phyloP scores from a whole-genome alignment of 2,329 filamentous ascomycete species.

The Ceratocystis lukuohia region DNA sequence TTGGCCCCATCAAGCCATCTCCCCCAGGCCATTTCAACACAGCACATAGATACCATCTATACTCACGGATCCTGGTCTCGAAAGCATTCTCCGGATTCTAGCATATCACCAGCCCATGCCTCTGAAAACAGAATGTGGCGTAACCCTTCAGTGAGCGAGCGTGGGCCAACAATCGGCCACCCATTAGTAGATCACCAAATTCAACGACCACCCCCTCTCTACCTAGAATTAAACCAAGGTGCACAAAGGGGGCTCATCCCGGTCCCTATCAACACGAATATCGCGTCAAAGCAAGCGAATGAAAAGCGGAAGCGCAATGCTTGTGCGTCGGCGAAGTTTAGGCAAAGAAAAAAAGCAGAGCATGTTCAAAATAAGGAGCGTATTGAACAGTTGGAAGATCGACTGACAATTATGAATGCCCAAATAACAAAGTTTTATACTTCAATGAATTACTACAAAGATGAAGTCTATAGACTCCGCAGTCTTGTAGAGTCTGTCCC shows the following conservation, averaged over 20 bases:
- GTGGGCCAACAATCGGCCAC: not conserved
- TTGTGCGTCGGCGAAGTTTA: slow-evolving; percentile 58
- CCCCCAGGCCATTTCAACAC: not conserved
- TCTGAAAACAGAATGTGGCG: not conserved
- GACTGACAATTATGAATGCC: not conserved
- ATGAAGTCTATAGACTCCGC: not conserved
- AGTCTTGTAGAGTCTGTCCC: not conserved
- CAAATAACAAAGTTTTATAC: not conserved
- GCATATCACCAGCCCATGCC: not conserved
- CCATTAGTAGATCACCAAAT: not conserved
- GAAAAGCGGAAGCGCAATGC: slow-evolving; percentile 79
- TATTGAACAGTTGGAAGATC: slow-evolving; percentile 13
- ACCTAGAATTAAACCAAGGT: not conserved
- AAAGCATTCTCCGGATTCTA: not conserved
- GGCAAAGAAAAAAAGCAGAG: slow-evolving; percentile 65
- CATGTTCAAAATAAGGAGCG: slow-evolving; percentile 63
- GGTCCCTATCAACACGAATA: slow-evolving; percentile 16
- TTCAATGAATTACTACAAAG: not conserved
- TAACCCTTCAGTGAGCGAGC: not conserved
- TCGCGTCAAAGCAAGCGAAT: slow-evolving; percentile 64
- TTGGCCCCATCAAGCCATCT: not conserved
- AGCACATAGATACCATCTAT: not conserved
- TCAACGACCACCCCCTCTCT: not conserved
- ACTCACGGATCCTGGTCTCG: not conserved
- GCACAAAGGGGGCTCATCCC: slow-evolving; percentile 1